Evolutionary conservation across 352 stramenopile genomes (phyloP).

Genomic region (Globisporangium middletonii): DNA sequence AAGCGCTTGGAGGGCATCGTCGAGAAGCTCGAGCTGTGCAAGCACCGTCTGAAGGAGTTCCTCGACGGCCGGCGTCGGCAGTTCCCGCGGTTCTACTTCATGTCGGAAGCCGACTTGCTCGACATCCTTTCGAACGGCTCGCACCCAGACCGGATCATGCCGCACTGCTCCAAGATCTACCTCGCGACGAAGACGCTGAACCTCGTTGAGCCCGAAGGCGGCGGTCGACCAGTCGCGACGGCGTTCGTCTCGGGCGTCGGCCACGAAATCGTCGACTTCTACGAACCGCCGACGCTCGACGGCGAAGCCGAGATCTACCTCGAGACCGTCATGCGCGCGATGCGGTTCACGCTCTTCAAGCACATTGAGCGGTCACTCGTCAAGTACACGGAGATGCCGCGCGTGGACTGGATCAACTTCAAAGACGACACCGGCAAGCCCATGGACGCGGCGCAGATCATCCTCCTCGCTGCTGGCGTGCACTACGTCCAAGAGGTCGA

Average conservation of each 20-base stretch:
- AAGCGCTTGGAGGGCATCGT: slow-evolving; percentile 89
- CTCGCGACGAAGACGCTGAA: slow-evolving; percentile 91
- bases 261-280: slow-evolving; percentile 92
- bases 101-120: slow-evolving; percentile 89
- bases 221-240: slow-evolving; percentile 77
- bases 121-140: slow-evolving; percentile 96
- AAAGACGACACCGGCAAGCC: slow-evolving; percentile 86
- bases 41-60: slow-evolving; percentile 94
- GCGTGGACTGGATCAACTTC: slow-evolving; percentile 95
- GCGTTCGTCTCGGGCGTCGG: slow-evolving; percentile 93
- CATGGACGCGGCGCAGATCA: slow-evolving; percentile 94
- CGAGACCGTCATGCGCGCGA: slow-evolving; percentile 91
- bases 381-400: slow-evolving; percentile 87
- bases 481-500: slow-evolving; percentile 94
- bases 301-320: slow-evolving; percentile 98
- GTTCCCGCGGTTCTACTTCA: slow-evolving; percentile 93
- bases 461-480: slow-evolving; percentile 89
- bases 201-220: slow-evolving; percentile 51
- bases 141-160: slow-evolving; percentile 91
- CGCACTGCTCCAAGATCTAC: slow-evolving; percentile 95
- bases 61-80: slow-evolving; percentile 91
- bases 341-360: slow-evolving; percentile 93
- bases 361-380: slow-evolving; percentile 91
- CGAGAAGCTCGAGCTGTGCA: slow-evolving; percentile 92
- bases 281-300: slow-evolving; percentile 88